Evolutionary conservation across 129 eudicot species (phyloP), one percentile per base, ranked within the genome.

Genomic region (Chrysanthemum seticuspe): DNA sequence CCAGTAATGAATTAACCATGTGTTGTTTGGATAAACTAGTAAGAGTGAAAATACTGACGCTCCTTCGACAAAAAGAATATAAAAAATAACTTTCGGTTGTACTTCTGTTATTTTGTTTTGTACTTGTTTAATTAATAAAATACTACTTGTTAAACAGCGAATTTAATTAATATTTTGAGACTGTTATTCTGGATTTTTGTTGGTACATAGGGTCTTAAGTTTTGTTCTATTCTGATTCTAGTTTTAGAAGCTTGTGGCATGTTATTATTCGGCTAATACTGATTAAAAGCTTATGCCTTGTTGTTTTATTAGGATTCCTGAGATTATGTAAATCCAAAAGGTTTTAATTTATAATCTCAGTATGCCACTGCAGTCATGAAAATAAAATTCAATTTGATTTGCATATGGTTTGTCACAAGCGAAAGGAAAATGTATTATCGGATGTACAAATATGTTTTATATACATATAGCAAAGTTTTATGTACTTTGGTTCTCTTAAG

Each of bases 41-140:
- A 62, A 44, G 14, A 77, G 51, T 27, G 27, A 53, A 40, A 49
- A 13, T 8, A 40, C 25, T 63, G 77, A 72, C 72, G 72, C 36
- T 53, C 51, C 57, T 25, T 62, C 0, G 9, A 10, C 21, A 31
- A 7, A 36, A 40, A 23, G 13, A 47, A 69, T 62, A 47, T 40
- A 13, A 51, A 54, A 36, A 36, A 57, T n/a, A 14, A 49, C 6
- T 68, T 21, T 58, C 10, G 44, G 44, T 34, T 34, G 70, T 75
- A 19, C 48, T 40, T 7, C 18, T 62, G 56, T 73, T 62, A 29
- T 34, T 50, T 70, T 69, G 75, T 71, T 72, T 45, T 65, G 77
- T 78, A 70, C 72, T 70, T 62, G 58, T 7, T 71, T 53, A 12
- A 52, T 31, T 78, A 53, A 56, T 71, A 47, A 48, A 62, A 5